These are phyloP conservation scores for Gypsophila paniculata DNA, from an alignment of 179 eudicot genomes.

Conservation along the genomic window DNA sequence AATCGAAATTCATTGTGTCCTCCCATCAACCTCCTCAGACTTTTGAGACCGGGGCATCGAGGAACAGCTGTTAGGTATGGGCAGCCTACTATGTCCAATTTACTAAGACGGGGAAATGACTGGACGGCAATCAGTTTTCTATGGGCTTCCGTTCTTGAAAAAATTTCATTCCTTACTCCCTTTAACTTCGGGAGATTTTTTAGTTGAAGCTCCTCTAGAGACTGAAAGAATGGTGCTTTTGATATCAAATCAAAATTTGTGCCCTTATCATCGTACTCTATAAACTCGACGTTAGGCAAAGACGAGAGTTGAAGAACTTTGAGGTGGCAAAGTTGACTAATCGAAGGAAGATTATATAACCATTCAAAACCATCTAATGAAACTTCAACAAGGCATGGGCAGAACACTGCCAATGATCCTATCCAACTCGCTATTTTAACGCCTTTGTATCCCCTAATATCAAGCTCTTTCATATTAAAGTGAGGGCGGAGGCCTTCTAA, in stretches of 20 bases:
- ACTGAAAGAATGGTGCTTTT: neutral
- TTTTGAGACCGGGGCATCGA: neutral
- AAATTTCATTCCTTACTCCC: constrained; percentile 13
- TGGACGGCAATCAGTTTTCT: neutral
- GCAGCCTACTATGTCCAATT: neutral
- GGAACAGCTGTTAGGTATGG: constrained; percentile 1
- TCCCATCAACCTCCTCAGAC: neutral
- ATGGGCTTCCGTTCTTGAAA: no score
- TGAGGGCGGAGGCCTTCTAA: neutral
- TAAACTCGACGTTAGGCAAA: neutral
- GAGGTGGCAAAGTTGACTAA: constrained; percentile 18
- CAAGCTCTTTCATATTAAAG: neutral
- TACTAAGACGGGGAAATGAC: constrained; percentile 8
- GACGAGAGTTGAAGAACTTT: neutral
- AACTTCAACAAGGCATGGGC: constrained; percentile 9
- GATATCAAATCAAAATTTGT: neutral
- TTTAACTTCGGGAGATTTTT: neutral
- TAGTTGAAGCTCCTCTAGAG: neutral
- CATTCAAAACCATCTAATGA: neutral
- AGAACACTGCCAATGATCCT: neutral
- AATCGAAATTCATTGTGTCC: neutral
- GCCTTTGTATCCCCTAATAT: neutral
- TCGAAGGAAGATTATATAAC: neutral
- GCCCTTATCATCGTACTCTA: neutral
- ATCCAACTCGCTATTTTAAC: constrained; percentile 15